Conservation (phyloP, 2,329 filamentous ascomycete genomes). For the Aspergillus felis region DNA sequence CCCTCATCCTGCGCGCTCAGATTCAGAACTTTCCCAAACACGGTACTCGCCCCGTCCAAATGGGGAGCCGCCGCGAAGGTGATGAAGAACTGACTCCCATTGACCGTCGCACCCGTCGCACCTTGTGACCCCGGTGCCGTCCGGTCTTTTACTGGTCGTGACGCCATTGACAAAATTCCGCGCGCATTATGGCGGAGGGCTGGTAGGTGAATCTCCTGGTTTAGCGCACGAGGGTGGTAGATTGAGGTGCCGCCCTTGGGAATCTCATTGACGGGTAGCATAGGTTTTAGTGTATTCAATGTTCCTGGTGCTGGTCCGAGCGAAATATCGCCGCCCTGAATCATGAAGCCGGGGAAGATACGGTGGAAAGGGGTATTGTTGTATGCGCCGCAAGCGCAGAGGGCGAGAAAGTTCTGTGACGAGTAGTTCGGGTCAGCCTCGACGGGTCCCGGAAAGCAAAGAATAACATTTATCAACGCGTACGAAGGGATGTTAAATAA, state of each 20-base stretch:
- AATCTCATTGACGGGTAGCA: constrained; percentile 45
- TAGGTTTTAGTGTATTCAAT: constrained; percentile 32
- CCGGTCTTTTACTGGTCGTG: constrained; percentile 44
- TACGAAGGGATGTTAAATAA: background rate
- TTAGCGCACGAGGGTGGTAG: constrained; percentile 48
- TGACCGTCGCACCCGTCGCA: constrained; percentile 38
- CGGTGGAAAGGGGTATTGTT: constrained; percentile 61
- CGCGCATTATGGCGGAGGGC: constrained; percentile 55
- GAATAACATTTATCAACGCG: background rate
- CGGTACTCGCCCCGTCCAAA: constrained; percentile 63
- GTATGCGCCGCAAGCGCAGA: constrained; percentile 60
- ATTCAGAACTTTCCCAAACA: constrained; percentile 59
- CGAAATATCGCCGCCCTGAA: constrained; percentile 57
- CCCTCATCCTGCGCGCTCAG: constrained; percentile 41
- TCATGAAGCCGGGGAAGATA: constrained; percentile 61
- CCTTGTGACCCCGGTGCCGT: constrained; percentile 46
- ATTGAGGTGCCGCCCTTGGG: constrained; percentile 57
- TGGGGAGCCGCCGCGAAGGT: constrained; percentile 59
- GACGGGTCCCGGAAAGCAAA: constrained; percentile 1
- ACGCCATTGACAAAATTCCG: constrained; percentile 58
- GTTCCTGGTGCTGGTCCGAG: constrained; percentile 42
- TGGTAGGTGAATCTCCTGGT: constrained; percentile 59
- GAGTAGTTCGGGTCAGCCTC: background rate
- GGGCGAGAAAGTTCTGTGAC: constrained; percentile 59
- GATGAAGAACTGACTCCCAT: constrained; percentile 63